Evolutionary conservation across 108 stramenopile genomes (phyloP).

Genomic region (Nitzschia sp.): DNA sequence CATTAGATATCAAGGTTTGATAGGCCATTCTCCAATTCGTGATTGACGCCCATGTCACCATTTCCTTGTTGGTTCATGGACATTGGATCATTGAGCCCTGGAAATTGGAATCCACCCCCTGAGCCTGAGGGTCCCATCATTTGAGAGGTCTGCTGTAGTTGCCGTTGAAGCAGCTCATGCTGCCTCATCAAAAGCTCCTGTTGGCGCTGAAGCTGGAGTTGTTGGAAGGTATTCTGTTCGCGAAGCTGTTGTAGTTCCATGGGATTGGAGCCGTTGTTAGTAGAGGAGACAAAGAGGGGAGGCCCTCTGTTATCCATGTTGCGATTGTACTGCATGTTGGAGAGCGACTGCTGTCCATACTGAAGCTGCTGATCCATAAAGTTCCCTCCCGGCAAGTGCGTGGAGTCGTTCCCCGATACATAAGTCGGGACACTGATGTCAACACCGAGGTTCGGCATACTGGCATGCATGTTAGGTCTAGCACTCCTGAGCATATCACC

Average conservation of each 20-base stretch:
- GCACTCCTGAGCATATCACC: slow-evolving; percentile 20
- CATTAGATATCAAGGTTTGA: background rate
- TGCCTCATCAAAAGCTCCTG: slow-evolving; percentile 19
- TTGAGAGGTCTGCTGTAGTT: slow-evolving; percentile 15
- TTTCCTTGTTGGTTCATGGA: background rate
- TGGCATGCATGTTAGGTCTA: slow-evolving; percentile 7
- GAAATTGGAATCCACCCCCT: background rate
- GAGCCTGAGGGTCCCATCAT: background rate
- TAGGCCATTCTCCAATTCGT: slow-evolving; percentile 4
- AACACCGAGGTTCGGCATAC: slow-evolving; percentile 10
- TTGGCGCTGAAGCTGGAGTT: slow-evolving; percentile 23
- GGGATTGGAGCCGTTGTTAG: background rate
- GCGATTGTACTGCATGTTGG: background rate
- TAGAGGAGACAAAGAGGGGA: background rate
- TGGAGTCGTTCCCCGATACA: background rate
- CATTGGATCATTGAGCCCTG: background rate
- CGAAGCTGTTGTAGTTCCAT: slow-evolving; percentile 20
- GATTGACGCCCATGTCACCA: background rate
- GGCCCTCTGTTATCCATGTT: slow-evolving; percentile 11
- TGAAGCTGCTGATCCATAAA: slow-evolving; percentile 4
- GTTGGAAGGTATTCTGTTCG: slow-evolving; percentile 11
- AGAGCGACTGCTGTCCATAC: slow-evolving; percentile 15
- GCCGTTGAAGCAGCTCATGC: slow-evolving; percentile 24
- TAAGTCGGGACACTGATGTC: slow-evolving; percentile 7
- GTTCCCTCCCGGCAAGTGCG: slow-evolving; percentile 1